phyloP scores from a whole-genome alignment of 352 stramenopile species.

The Globisporangium radiosum region DNA sequence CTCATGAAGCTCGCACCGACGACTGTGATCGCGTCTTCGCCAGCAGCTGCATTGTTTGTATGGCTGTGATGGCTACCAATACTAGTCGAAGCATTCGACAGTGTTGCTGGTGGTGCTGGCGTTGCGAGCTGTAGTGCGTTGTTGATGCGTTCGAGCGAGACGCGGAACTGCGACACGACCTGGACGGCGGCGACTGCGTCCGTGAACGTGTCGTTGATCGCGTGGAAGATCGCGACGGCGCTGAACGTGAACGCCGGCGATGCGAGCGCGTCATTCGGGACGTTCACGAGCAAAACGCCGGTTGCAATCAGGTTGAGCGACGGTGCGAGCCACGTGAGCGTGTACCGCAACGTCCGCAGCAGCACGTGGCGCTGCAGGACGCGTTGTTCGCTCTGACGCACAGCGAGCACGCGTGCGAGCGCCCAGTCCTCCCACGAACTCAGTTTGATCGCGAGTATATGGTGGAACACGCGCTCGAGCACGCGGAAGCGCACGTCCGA shows the following conservation, averaged over 20 bases:
- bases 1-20: slow-evolving; percentile 41
- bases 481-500: slow-evolving; percentile 13
- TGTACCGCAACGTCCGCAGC: slow-evolving; percentile 23
- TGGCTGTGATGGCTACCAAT: background rate
- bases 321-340: slow-evolving; percentile 31
- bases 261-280: slow-evolving; percentile 17
- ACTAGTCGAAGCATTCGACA: background rate
- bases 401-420: slow-evolving; percentile 28
- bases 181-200: slow-evolving; percentile 15
- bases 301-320: slow-evolving; percentile 29
- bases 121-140: slow-evolving; percentile 11
- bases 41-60: background rate
- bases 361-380: slow-evolving; percentile 17
- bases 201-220: slow-evolving; percentile 28
- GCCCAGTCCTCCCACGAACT: slow-evolving; percentile 55
- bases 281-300: slow-evolving; percentile 20
- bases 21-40: slow-evolving; percentile 22
- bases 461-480: slow-evolving; percentile 9
- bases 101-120: background rate
- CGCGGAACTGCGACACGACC: slow-evolving; percentile 16
- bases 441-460: slow-evolving; percentile 32
- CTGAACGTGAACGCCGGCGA: slow-evolving; percentile 30
- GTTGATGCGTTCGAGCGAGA: slow-evolving; percentile 25
- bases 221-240: slow-evolving; percentile 29
- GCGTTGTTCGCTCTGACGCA: slow-evolving; percentile 30